Conservation (phyloP, 164 flowering plant species). For the Euptelea pleiosperma region DNA sequence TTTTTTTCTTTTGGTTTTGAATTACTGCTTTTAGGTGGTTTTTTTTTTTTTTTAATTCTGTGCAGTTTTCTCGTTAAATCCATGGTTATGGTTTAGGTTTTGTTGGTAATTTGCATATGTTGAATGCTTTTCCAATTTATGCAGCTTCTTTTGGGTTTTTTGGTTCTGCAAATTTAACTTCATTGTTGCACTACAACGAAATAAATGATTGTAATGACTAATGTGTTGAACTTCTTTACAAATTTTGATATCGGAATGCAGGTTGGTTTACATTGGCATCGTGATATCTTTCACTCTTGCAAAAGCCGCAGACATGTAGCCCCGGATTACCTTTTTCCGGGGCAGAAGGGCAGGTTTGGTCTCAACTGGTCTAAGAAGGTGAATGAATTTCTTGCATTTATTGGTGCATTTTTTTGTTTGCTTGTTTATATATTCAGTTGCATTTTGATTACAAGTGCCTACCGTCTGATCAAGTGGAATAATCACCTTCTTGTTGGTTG, state of each 20-base stretch:
- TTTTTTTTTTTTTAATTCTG: background rate
- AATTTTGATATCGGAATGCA: background rate
- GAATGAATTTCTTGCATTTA: too few species aligned
- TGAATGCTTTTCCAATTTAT: too few species aligned
- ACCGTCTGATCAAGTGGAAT: background rate
- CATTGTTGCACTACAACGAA: too few species aligned
- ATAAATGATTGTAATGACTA: too few species aligned
- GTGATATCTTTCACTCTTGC: background rate
- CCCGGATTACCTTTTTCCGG: background rate
- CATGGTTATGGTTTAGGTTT: background rate
- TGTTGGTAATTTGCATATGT: too few species aligned
- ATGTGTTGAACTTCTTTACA: too few species aligned
- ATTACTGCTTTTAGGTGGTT: background rate
- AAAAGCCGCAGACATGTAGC: conserved; percentile 8
- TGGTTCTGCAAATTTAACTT: too few species aligned
- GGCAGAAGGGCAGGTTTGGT: background rate
- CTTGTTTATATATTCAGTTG: too few species aligned
- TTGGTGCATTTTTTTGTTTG: too few species aligned
- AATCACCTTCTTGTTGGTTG: background rate
- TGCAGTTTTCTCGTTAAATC: background rate
- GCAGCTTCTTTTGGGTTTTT: too few species aligned
- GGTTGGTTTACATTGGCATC: background rate
- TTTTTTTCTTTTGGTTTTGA: background rate
- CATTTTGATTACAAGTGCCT: too few species aligned
- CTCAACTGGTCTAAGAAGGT: too few species aligned